Percentiles rank a stretch among this genome's conserved stretches.
phyloP scores from a whole-genome alignment of 2,329 filamentous ascomycete genomes.

The Lecanicillium sp. region DNA sequence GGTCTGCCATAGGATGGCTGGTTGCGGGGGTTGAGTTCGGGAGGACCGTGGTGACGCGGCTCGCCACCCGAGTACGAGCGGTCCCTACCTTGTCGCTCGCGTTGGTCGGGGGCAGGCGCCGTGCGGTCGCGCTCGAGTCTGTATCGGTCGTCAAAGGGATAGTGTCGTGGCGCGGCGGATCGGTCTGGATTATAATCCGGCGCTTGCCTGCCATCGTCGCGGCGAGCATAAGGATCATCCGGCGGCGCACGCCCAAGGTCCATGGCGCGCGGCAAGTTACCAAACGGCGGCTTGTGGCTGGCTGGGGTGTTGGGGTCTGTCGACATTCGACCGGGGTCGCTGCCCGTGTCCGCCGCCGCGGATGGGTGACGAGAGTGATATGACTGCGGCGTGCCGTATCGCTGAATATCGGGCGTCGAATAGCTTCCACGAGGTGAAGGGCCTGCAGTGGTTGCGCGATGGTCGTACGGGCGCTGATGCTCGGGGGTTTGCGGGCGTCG shows the following conservation, averaged over 20 bases:
- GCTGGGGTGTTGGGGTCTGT: conserved; percentile 37
- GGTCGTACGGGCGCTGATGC: conserved; percentile 48
- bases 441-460: conserved; percentile 31
- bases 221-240: conserved; percentile 38
- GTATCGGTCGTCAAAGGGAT: conserved; percentile 46
- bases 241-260: conserved; percentile 36
- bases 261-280: conserved; percentile 36
- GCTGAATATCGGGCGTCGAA: conserved; percentile 48
- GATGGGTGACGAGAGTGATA: conserved; percentile 45
- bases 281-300: conserved; percentile 44
- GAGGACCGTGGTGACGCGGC: conserved; percentile 31
- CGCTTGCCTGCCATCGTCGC: conserved; percentile 36
- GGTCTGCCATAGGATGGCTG: conserved; percentile 37
- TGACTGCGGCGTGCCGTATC: conserved; percentile 51
- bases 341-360: conserved; percentile 35
- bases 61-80: conserved; percentile 44
- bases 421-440: conserved; percentile 44
- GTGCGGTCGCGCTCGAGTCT: conserved; percentile 38
- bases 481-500: conserved; percentile 69
- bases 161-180: conserved; percentile 32
- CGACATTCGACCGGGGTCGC: conserved; percentile 30
- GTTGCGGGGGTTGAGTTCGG: conserved; percentile 36
- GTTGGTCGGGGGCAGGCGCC: conserved; percentile 34
- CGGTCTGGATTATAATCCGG: conserved; percentile 48
- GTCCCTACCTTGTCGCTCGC: conserved; percentile 35